Base-by-base conservation (phyloP, 176 grass and related monocot species). In the Dactylis glomerata region DNA sequence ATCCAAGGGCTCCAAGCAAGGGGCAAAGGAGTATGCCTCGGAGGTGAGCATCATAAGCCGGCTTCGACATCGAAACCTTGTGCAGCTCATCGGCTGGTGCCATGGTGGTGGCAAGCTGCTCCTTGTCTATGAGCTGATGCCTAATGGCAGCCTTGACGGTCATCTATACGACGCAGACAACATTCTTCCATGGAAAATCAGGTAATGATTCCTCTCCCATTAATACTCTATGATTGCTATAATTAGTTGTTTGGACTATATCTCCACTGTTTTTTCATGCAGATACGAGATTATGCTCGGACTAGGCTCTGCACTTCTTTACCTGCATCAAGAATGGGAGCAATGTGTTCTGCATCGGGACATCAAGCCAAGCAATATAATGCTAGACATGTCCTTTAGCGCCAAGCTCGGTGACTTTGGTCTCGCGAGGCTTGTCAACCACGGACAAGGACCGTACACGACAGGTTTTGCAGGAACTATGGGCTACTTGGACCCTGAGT, bases 91-190 rank as follows among this genome's bases (percentile, higher is more conserved):
- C 0, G 91, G 88, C 8, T 85, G 70, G 74, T 82, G 84, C 76
- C 84, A 87, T 0, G 9, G 71, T 0, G 45, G 69, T 7, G 30
- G 72, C 6, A 70, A 73, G 5, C 24, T 87, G 83, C n/a, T 79
- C 16, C 67, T 90, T 0, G 81, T 87, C 16, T 90, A 87, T 20
- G 88, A 87, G 26, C 81, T 72, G 71, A 85, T 90, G 59, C 81
- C 69, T 37, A 90, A 93, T 49, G 87, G 84, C 12, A 90, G 87
- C 75, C 86, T 91, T 41, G 92, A 92, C 13, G 42, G 16, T 34
- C 63, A 66, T 66, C 42, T 45, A 45, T 45, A 45, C 5, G 42
- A 45, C 55, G 42, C 1, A 5, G 13, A 45, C 42, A 45, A 45
- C 42, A 45, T 45, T 13, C 10, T 45, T 5, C 42, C 42, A 4